phyloP scores from a whole-genome alignment of 768 basidiomycete species.

The Boletus rufocinnamomeus region DNA sequence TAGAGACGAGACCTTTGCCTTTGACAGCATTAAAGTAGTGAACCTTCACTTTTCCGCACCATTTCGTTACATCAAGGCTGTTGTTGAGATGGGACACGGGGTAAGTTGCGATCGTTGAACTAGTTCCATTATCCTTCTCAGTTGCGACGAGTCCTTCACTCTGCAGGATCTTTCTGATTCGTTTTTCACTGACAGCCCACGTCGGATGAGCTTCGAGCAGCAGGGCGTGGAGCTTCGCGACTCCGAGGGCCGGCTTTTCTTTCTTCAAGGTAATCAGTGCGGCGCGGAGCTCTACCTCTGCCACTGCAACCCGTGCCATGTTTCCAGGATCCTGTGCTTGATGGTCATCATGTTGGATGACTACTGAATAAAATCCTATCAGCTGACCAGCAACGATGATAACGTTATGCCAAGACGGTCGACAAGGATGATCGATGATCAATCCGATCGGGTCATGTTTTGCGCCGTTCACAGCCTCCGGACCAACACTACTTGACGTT shows the following conservation, averaged over 20 bases:
- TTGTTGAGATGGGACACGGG: constrained; percentile 68
- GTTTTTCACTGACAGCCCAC: constrained; percentile 85
- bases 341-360: not conserved
- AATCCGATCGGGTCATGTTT: not conserved
- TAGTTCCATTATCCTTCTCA: constrained; percentile 5
- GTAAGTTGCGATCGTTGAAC: constrained; percentile 33
- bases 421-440: not conserved
- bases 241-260: constrained; percentile 64
- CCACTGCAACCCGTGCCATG: constrained; percentile 22
- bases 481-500: not conserved
- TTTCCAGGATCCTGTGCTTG: not conserved
- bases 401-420: not conserved
- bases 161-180: constrained; percentile 72
- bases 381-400: not conserved
- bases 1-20: constrained; percentile 84
- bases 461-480: not conserved
- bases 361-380: not conserved
- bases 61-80: constrained; percentile 59
- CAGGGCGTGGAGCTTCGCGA: constrained; percentile 67
- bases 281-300: constrained; percentile 60
- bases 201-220: constrained; percentile 59
- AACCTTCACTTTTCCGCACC: constrained; percentile 66
- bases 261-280: constrained; percentile 57
- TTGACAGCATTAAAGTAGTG: constrained; percentile 67
- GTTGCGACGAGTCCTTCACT: constrained; percentile 50